Base-by-base conservation (phyloP, 2,329 filamentous ascomycete species). In the Phialocephala sp. region DNA sequence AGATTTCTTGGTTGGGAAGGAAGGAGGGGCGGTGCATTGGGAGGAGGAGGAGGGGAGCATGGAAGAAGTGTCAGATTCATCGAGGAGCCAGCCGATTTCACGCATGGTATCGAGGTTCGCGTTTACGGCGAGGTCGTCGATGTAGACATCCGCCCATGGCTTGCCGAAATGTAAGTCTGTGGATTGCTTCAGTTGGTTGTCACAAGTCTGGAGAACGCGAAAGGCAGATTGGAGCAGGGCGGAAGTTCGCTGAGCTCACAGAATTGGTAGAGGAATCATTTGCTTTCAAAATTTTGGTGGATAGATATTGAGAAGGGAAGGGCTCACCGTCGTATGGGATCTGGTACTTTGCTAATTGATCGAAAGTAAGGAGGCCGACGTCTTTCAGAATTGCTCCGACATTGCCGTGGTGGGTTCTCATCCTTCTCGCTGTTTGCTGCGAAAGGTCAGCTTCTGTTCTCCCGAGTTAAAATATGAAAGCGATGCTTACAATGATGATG, bases 361-460 rank as follows among this genome's bases (percentile, higher is more conserved):
- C 6, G 11, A 62, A 59, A n/a, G 67, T 74, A 69, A 66, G 72
- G 70, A 63, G 24, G 12, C 62, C 62, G 27, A 64, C 56, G 39
- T 64, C 62, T 24, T 55, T 59, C 1, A 64, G 47, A 24, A 64
- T 64, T 14, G 62, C 62, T 36, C 62, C 62, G 15, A 64, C 62
- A 37, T 64, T 64, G 9, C 62, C 62, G 14, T 55, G 22, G 22
- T 64, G 62, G 12, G 62, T 64, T 24, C 62, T 54, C 62, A 64
- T 64, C 20, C 62, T 54, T 15, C 62, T 41, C 15, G 62, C 62
- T 43, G 62, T 64, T 64, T 64, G 62, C 62, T 64, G 35, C n/a
- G 1, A 45, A 20, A 36, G n/a, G 20, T 59, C 54, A 63, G 61
- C 41, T 9, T n/a, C 27, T 8, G 2, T 43, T 32, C 24, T 18